Evolutionary conservation across 2,329 filamentous ascomycete species (phyloP), one percentile per base, ranked within the genome.

Genomic region (Diaporthe velutina): DNA sequence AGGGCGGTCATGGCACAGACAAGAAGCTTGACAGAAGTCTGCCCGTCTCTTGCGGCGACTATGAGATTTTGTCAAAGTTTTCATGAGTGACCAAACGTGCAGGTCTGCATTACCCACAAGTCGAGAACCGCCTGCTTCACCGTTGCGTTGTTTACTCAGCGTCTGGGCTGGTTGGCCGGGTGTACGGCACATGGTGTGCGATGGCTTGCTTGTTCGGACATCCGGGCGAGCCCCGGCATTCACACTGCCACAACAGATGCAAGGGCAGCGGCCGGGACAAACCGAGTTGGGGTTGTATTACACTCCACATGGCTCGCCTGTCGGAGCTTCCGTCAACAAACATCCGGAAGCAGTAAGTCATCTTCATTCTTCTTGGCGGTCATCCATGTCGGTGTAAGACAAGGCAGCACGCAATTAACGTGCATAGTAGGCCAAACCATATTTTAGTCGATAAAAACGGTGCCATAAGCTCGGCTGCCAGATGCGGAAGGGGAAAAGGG

Each of bases 161-260:
- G 25, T 28, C 30, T 9, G 5, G 38, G 40, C 19, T 33, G 48
- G 48, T 9, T 2, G 38, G 40, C 19, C 48, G 48, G 48, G 2
- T 54, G 15, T 28, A 25, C 28, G 42, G 28, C 42, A 48, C 8
- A 17, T 30, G 61, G 13, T 17, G n/a, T 30, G 12, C 33, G 48
- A 28, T 22, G 45, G 33, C 48, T 28, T 68, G 64, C 33, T 25
- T 17, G 48, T 25, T 68, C 64, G 64, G 64, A 68, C 22, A 22
- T 40, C 48, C 64, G 64, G 64, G 15, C 48, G 64, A 68, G 48
- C 19, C 48, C 64, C 64, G 64, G 48, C 48, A 28, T 54, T 54
- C 64, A 54, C 48, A 54, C 64, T 54, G n/a, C 64, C 64, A 54
- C 64, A 68, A 54, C n/a, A 54, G 64, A 54, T n/a, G 35, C 64